phyloP scores from a whole-genome alignment of 371 early-diverging fungal species.

The Saksenaea vasiformis region DNA sequence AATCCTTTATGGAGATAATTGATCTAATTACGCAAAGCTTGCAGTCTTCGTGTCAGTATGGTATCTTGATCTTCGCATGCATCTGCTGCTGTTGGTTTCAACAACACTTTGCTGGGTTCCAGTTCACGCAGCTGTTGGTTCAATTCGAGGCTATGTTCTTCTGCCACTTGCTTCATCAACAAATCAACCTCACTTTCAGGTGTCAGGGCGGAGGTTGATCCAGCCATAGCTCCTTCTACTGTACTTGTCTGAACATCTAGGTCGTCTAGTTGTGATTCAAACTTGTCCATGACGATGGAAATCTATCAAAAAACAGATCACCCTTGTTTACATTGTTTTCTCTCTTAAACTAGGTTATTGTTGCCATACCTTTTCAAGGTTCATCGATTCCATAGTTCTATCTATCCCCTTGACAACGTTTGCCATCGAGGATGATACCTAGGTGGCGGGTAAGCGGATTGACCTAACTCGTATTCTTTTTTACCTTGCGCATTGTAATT shows the following conservation, averaged over 20 bases:
- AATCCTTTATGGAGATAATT: too few species aligned
- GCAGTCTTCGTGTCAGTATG: slow-evolving; percentile 34
- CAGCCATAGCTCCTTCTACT: slow-evolving; percentile 91
- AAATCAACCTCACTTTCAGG: slow-evolving; percentile 89
- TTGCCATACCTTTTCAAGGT: slow-evolving; percentile 78
- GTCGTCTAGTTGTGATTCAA: slow-evolving; percentile 92
- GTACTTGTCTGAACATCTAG: slow-evolving; percentile 91
- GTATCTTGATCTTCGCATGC: slow-evolving; percentile 24
- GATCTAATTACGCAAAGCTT: slow-evolving; percentile 33
- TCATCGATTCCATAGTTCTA: slow-evolving; percentile 90
- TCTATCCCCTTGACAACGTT: slow-evolving; percentile 91
- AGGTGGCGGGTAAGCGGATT: background rate
- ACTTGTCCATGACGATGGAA: slow-evolving; percentile 92
- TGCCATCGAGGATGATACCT: slow-evolving; percentile 78
- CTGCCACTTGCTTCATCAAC: slow-evolving; percentile 93
- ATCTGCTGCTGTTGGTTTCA: slow-evolving; percentile 25
- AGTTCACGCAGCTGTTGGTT: slow-evolving; percentile 61
- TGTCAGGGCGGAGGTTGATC: slow-evolving; percentile 81
- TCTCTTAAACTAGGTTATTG: background rate
- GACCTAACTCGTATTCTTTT: slow-evolving; percentile 1
- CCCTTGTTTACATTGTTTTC: background rate
- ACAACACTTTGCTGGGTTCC: slow-evolving; percentile 41
- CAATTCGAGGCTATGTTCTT: slow-evolving; percentile 90
- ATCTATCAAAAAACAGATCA: slow-evolving; percentile 52
- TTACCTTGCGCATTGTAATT: slow-evolving; percentile 77